phyloP scores from a whole-genome alignment of 352 stramenopile genomes.

The Globisporangium middletonii region DNA sequence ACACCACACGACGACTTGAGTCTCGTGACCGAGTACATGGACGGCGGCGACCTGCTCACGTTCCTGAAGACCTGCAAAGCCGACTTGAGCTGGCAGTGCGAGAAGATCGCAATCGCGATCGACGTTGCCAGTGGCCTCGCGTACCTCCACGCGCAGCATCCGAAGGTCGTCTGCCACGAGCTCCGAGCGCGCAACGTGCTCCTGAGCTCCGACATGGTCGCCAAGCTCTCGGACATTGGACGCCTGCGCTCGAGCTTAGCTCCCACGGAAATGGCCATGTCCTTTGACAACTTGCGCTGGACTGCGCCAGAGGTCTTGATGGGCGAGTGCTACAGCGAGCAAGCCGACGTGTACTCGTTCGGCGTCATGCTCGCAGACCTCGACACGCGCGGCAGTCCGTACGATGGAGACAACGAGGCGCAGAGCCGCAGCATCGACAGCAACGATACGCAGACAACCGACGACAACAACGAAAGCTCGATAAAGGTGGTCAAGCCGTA shows the following conservation, averaged over 20 bases:
- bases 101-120: conserved; percentile 84
- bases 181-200: conserved; percentile 82
- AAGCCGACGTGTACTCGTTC: conserved; percentile 86
- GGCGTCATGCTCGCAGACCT: conserved; percentile 83
- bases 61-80: conserved; percentile 78
- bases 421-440: conserved; percentile 36
- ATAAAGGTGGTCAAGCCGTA: conserved; percentile 74
- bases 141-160: conserved; percentile 80
- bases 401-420: conserved; percentile 63
- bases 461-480: conserved; percentile 22
- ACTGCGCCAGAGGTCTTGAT: conserved; percentile 85
- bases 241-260: conserved; percentile 46
- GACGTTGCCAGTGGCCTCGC: conserved; percentile 72
- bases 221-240: conserved; percentile 83
- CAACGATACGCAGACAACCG: conserved; percentile 68
- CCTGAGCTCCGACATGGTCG: conserved; percentile 68
- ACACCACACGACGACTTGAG: conserved; percentile 68
- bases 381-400: conserved; percentile 83
- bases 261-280: conserved; percentile 58
- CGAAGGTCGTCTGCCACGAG: conserved; percentile 80
- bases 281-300: conserved; percentile 81
- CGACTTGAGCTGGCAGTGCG: conserved; percentile 68
- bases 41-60: conserved; percentile 76
- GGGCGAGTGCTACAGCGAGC: conserved; percentile 81
- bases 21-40: conserved; percentile 84